Percentiles rank a stretch among this genome's conserved stretches.
These are phyloP conservation scores for Wallacemonas rigidus DNA, from an alignment of 208 protist genomes.

Conservation along the genomic window DNA sequence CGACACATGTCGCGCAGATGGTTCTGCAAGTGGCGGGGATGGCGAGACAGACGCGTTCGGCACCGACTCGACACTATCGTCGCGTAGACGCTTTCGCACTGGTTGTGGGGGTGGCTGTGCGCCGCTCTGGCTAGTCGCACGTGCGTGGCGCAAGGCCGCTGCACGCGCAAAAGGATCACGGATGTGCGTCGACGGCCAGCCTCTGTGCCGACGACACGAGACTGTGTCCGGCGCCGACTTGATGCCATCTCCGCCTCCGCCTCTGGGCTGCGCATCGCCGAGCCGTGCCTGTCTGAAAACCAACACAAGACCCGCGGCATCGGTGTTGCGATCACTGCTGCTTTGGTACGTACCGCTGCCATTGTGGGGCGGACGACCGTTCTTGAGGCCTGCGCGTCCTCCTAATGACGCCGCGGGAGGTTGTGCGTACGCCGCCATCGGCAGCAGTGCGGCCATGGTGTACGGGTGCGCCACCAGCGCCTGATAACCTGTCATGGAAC, in stretches of 20 bases:
- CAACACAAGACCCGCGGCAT: background rate
- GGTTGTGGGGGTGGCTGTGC: no score
- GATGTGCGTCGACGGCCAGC: background rate
- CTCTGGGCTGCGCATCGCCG: background rate
- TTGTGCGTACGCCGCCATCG: background rate
- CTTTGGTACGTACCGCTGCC: no score
- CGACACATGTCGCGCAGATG: background rate
- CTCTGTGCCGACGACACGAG: background rate
- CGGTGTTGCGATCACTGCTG: no score
- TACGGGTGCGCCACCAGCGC: slow-evolving; percentile 16
- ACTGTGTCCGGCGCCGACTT: slow-evolving; percentile 1
- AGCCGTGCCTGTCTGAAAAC: background rate
- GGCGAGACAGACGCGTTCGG: background rate
- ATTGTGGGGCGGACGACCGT: no score
- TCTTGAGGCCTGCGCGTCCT: no score
- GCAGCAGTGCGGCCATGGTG: background rate
- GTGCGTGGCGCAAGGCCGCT: background rate
- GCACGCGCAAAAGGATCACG: slow-evolving; percentile 17
- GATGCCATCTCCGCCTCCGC: background rate
- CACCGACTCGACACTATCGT: no score
- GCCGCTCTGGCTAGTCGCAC: no score
- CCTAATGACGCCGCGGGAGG: background rate
- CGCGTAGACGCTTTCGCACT: no score
- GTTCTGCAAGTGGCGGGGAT: background rate
- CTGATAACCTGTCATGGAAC: slow-evolving; percentile 22